phyloP scores from a whole-genome alignment of 352 stramenopile species.

The Globisporangium spiculum region DNA sequence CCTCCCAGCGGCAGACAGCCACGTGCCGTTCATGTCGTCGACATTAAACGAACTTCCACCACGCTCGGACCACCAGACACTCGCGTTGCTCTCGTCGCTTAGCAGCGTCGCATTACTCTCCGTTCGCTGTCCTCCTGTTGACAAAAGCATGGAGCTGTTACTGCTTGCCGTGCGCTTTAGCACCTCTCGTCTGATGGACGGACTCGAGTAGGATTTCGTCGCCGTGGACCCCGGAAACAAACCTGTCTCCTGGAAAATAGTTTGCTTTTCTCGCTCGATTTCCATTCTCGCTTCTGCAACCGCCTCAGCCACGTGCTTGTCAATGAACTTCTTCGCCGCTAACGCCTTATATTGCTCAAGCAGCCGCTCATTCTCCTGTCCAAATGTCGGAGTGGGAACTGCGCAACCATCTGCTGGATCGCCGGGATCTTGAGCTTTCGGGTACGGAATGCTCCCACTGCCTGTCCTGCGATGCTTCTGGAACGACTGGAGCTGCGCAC shows the following conservation, averaged over 20 bases:
- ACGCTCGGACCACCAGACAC: conserved; percentile 46
- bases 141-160: conserved; percentile 24
- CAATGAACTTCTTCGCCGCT: conserved; percentile 63
- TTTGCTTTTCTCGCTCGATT: conserved; percentile 71
- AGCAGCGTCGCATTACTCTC: conserved; percentile 30
- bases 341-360: conserved; percentile 49
- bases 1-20: conserved; percentile 30
- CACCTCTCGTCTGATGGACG: conserved; percentile 2
- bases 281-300: conserved; percentile 55
- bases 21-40: conserved; percentile 39
- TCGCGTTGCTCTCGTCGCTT: conserved; percentile 36
- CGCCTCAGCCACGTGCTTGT: conserved; percentile 69
- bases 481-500: conserved; percentile 46
- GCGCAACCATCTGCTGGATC: not conserved
- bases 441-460: conserved; percentile 33
- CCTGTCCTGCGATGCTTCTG: conserved; percentile 41
- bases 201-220: not conserved
- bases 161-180: conserved; percentile 17
- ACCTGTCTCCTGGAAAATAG: conserved; percentile 62
- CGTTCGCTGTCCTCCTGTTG: conserved; percentile 27
- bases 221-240: conserved; percentile 43
- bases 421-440: not conserved
- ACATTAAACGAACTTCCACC: conserved; percentile 33
- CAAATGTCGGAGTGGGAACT: conserved; percentile 2
- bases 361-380: conserved; percentile 33